A percentile compares a stretch with the other conserved stretches of the same genome.
phyloP scores from a whole-genome alignment of 2,329 filamentous ascomycete genomes.

The Madurella mycetomatis region DNA sequence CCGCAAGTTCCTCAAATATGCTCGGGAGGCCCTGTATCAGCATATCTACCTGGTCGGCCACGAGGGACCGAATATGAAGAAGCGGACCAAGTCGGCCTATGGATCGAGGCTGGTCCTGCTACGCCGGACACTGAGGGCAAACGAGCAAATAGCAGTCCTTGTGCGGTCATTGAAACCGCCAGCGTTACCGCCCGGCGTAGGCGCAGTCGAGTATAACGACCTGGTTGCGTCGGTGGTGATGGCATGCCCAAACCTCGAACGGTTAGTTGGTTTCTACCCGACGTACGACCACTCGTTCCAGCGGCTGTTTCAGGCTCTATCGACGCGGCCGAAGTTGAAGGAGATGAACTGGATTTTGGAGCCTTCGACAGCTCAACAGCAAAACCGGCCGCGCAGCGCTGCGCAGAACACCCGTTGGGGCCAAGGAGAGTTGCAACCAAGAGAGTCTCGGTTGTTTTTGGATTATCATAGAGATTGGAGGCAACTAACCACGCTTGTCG shows the following conservation, averaged over 20 bases:
- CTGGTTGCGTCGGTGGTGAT: constrained; percentile 57
- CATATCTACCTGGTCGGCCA: constrained; percentile 55
- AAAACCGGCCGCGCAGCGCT: constrained; percentile 30
- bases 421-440: constrained; percentile 37
- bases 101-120: constrained; percentile 53
- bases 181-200: constrained; percentile 38
- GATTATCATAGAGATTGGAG: constrained; percentile 51
- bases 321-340: constrained; percentile 50
- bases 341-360: constrained; percentile 59
- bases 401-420: constrained; percentile 24
- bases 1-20: constrained; percentile 49
- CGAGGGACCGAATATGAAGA: constrained; percentile 54
- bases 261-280: constrained; percentile 50
- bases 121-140: constrained; percentile 52
- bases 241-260: constrained; percentile 62
- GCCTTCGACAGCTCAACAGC: constrained; percentile 33
- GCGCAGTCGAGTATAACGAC: constrained; percentile 50
- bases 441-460: constrained; percentile 33
- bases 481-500: constrained; percentile 50
- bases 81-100: constrained; percentile 51
- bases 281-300: constrained; percentile 53
- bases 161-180: constrained; percentile 57
- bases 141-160: constrained; percentile 48
- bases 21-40: constrained; percentile 51
- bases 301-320: constrained; percentile 55